Percentiles rank a stretch among this genome's conserved stretches.
These are phyloP conservation scores for Macrolepiota fuliginosa DNA, from an alignment of 768 basidiomycete species.

Conservation along the genomic window DNA sequence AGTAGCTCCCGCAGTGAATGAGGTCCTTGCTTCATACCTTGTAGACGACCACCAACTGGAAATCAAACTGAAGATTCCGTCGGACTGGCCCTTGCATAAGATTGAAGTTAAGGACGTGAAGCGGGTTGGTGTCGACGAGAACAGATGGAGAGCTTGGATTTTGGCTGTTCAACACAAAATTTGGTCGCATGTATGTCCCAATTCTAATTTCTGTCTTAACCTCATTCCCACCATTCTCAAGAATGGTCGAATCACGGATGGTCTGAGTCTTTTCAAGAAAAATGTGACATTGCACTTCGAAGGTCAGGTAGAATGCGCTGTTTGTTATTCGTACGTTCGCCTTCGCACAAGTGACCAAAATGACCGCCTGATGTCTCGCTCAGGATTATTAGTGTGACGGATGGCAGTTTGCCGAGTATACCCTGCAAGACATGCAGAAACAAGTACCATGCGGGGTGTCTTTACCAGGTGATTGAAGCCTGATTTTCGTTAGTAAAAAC, in stretches of 20 bases:
- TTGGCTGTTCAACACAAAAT: conserved; percentile 89
- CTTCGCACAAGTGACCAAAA: neutral
- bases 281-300: conserved; percentile 93
- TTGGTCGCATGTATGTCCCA: conserved; percentile 70
- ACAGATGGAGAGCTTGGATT: conserved; percentile 91
- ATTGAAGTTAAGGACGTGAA: conserved; percentile 87
- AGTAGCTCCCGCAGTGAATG: conserved; percentile 55
- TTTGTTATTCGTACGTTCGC: conserved; percentile 81
- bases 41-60: conserved; percentile 96
- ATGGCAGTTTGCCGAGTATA: conserved; percentile 84
- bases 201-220: neutral
- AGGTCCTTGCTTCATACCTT: conserved; percentile 79
- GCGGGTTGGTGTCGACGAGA: conserved; percentile 85
- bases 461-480: conserved; percentile 66
- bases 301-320: conserved; percentile 94
- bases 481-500: neutral
- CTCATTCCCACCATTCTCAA: conserved; percentile 25
- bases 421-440: conserved; percentile 95
- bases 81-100: conserved; percentile 85
- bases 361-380: neutral
- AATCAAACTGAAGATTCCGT: conserved; percentile 80
- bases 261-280: conserved; percentile 86
- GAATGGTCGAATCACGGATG: conserved; percentile 92
- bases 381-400: conserved; percentile 89
- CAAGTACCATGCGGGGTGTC: conserved; percentile 86